phyloP scores from a whole-genome alignment of 179 eudicot genomes.

The Beta lomatogona region DNA sequence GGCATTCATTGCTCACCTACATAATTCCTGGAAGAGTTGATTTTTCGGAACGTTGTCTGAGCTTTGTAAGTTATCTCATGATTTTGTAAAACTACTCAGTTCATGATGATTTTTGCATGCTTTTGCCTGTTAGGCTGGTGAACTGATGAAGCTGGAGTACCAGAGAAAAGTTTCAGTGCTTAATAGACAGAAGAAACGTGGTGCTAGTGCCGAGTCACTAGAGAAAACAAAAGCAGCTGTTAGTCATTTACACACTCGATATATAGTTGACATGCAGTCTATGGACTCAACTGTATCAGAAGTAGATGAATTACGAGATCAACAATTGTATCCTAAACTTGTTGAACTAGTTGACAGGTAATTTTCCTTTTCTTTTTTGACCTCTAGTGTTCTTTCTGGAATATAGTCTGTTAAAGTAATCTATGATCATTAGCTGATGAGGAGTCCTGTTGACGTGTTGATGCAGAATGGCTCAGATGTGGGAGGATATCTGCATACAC shows the following conservation, averaged over 20 bases:
- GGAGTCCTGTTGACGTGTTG: background rate
- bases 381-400: background rate
- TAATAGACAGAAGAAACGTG: slow-evolving; percentile 80
- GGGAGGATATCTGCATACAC: slow-evolving; percentile 67
- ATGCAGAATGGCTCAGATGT: slow-evolving; percentile 86
- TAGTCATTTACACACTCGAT: slow-evolving; percentile 94
- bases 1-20: too few relatives aligned
- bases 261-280: slow-evolving; percentile 97
- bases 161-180: slow-evolving; percentile 79
- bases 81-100: background rate
- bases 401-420: too few relatives aligned
- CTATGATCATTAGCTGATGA: too few relatives aligned
- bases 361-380: background rate
- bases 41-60: background rate
- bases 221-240: slow-evolving; percentile 98
- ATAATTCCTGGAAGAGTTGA: too few relatives aligned
- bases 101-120: slow-evolving; percentile 12
- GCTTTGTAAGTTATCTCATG: background rate
- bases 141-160: slow-evolving; percentile 90
- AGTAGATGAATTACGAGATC: slow-evolving; percentile 86
- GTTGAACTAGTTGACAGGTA: slow-evolving; percentile 82
- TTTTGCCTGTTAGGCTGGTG: slow-evolving; percentile 61
- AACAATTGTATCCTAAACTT: slow-evolving; percentile 88
- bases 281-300: slow-evolving; percentile 96
- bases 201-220: slow-evolving; percentile 67